These are phyloP conservation scores for Globisporangium uncinulatum DNA, from an alignment of 352 stramenopile species.

Conservation along the genomic window DNA sequence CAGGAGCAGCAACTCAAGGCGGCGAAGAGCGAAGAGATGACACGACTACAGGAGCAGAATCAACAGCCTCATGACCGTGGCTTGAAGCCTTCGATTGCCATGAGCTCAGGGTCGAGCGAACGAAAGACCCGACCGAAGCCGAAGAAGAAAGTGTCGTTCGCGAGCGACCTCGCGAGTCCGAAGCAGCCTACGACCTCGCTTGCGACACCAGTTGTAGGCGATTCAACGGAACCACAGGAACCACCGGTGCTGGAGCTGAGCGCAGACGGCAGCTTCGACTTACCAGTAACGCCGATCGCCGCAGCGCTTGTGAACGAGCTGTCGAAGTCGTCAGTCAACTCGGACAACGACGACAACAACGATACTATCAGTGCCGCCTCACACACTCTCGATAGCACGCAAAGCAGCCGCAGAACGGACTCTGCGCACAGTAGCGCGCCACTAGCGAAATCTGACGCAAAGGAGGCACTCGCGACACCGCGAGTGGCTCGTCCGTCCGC, in stretches of 20 bases:
- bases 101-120: not conserved
- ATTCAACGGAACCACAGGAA: slow-evolving; percentile 4
- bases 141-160: slow-evolving; percentile 43
- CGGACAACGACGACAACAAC: slow-evolving; percentile 9
- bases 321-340: not conserved
- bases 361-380: not conserved
- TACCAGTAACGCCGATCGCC: slow-evolving; percentile 12
- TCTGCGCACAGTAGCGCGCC: not conserved
- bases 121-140: slow-evolving; percentile 1
- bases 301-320: not conserved
- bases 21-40: slow-evolving; percentile 6
- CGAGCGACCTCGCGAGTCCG: slow-evolving; percentile 1
- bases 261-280: slow-evolving; percentile 47
- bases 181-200: not conserved
- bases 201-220: not conserved
- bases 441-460: not conserved
- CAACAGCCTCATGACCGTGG: not conserved
- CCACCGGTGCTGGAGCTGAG: slow-evolving; percentile 43
- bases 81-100: not conserved
- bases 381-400: not conserved
- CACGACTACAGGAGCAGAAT: not conserved
- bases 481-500: slow-evolving; percentile 5
- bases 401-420: not conserved
- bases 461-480: slow-evolving; percentile 3
- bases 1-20: slow-evolving; percentile 12